Evolutionary conservation across 495 filamentous ascomycete species (phyloP).

Genomic region (Gamarada debralockiae): DNA sequence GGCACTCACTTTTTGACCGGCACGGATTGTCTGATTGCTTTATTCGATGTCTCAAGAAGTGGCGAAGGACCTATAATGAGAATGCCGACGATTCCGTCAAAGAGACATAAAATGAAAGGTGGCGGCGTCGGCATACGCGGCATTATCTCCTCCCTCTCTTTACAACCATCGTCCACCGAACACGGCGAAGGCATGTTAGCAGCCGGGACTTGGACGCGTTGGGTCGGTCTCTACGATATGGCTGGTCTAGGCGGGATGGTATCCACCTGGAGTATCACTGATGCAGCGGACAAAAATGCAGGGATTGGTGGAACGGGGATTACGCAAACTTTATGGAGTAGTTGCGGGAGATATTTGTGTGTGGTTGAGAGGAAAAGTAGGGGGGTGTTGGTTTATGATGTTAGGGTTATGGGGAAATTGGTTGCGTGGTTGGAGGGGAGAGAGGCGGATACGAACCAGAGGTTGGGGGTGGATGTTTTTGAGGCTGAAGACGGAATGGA

Average conservation of each 20-base stretch:
- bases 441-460: conserved; percentile 69
- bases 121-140: conserved; percentile 81
- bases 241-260: conserved; percentile 61
- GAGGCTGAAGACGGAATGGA: conserved; percentile 54
- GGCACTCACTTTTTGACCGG: conserved; percentile 64
- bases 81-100: conserved; percentile 73
- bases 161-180: conserved; percentile 25
- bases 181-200: conserved; percentile 59
- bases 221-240: conserved; percentile 72
- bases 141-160: conserved; percentile 63
- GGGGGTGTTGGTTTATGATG: conserved; percentile 76
- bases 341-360: conserved; percentile 82
- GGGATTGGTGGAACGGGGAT: conserved; percentile 63
- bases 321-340: conserved; percentile 73
- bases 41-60: conserved; percentile 72
- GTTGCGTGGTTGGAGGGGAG: conserved; percentile 71
- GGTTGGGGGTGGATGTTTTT: conserved; percentile 70
- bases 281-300: conserved; percentile 31
- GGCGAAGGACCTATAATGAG: conserved; percentile 57
- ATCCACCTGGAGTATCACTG: conserved; percentile 56
- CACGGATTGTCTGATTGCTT: conserved; percentile 63
- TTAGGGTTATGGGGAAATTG: conserved; percentile 65
- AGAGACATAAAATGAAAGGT: conserved; percentile 63
- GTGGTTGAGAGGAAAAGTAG: conserved; percentile 79
- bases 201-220: conserved; percentile 76